A percentile compares a stretch with the other conserved stretches of the same genome.
These are phyloP conservation scores for Aspergillus conjunctus DNA, from an alignment of 495 filamentous ascomycete species.

Conservation along the genomic window DNA sequence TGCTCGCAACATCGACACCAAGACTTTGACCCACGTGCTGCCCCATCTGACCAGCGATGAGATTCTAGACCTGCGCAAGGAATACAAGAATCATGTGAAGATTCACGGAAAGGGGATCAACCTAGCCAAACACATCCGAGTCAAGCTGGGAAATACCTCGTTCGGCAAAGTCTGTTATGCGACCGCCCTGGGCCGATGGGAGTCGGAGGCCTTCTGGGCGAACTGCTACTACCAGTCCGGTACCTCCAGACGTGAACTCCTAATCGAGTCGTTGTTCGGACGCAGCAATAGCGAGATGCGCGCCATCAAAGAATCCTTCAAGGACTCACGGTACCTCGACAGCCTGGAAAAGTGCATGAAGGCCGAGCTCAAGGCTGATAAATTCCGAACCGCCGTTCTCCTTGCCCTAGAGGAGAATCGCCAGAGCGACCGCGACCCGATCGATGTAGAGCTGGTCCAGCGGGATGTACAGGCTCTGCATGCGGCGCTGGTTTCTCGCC, in stretches of 20 bases:
- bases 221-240: conserved; percentile 97
- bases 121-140: conserved; percentile 91
- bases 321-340: conserved; percentile 88
- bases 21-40: conserved; percentile 77
- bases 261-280: conserved; percentile 92
- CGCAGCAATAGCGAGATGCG: conserved; percentile 81
- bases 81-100: conserved; percentile 90
- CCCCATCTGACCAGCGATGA: conserved; percentile 84
- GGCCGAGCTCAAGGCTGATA: conserved; percentile 87
- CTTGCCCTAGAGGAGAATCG: conserved; percentile 77
- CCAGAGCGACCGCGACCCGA: conserved; percentile 72
- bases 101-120: conserved; percentile 84
- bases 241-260: conserved; percentile 77
- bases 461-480: conserved; percentile 74
- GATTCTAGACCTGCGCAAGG: conserved; percentile 75
- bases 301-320: conserved; percentile 91
- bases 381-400: conserved; percentile 88
- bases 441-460: conserved; percentile 59
- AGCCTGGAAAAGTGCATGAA: conserved; percentile 84
- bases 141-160: conserved; percentile 66
- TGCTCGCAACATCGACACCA: conserved; percentile 63
- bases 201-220: conserved; percentile 95
- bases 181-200: conserved; percentile 87
- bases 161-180: conserved; percentile 91
- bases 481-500: conserved; percentile 66